Conservation (phyloP, 2,329 filamentous ascomycete species). For the Aspergillus caelatus region DNA sequence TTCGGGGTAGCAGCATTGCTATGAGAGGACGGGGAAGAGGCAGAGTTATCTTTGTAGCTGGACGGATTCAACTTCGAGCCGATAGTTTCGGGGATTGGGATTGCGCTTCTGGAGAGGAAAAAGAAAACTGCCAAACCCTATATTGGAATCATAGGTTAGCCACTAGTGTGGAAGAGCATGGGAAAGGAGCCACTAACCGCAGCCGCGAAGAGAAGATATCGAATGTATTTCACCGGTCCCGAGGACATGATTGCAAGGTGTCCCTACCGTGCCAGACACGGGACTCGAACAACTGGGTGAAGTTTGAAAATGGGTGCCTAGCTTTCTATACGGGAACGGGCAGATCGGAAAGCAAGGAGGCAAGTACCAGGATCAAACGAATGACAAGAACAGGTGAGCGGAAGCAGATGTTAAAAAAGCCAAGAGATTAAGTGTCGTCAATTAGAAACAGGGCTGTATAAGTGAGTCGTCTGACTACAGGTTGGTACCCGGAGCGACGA, state of each 20-base stretch:
- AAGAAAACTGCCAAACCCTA: slow-evolving; percentile 74
- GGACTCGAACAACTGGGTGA: slow-evolving; percentile 10
- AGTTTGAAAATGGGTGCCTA: slow-evolving; percentile 6
- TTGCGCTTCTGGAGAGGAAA: slow-evolving; percentile 71
- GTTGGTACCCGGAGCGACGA: background rate
- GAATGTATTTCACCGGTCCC: slow-evolving; percentile 18
- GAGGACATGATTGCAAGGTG: slow-evolving; percentile 18
- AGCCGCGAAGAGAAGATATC: slow-evolving; percentile 22
- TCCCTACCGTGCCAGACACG: slow-evolving; percentile 21
- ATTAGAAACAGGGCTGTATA: background rate
- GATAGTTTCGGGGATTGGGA: slow-evolving; percentile 38
- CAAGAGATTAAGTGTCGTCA: background rate
- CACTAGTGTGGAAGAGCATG: background rate
- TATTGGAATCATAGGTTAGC: background rate
- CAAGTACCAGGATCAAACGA: background rate
- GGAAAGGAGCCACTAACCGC: slow-evolving; percentile 10
- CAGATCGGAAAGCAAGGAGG: background rate
- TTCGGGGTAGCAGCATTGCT: slow-evolving; percentile 28
- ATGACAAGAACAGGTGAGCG: background rate
- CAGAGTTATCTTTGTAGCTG: slow-evolving; percentile 25
- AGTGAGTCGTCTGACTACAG: background rate
- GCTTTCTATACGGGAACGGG: background rate
- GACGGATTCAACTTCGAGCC: slow-evolving; percentile 23
- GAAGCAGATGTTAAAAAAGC: background rate
- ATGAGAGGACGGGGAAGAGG: slow-evolving; percentile 18